Percentiles rank a stretch among this genome's conserved stretches.
These are phyloP conservation scores for Phyllosticta ampelicida DNA, from an alignment of 2,329 filamentous ascomycete genomes.

Conservation along the genomic window DNA sequence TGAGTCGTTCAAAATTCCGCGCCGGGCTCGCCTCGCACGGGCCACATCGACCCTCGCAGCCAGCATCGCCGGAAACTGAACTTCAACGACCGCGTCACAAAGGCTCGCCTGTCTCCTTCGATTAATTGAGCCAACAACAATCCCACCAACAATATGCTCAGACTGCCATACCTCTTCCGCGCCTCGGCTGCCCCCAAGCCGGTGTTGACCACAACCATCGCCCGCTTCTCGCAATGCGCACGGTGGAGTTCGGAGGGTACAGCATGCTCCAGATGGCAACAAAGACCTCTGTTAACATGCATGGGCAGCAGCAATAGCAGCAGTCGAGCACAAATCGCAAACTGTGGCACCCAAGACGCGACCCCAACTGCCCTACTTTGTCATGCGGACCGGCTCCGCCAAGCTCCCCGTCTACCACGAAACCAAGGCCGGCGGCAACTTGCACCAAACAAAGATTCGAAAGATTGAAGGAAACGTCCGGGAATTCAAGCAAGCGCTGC, in stretches of 20 bases:
- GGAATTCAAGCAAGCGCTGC: constrained; percentile 54
- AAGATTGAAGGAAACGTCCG: constrained; percentile 65
- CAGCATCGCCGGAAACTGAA: neutral
- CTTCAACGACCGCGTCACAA: neutral
- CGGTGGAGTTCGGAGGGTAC: constrained; percentile 3
- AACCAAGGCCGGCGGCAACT: constrained; percentile 63
- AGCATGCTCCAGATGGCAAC: constrained; percentile 18
- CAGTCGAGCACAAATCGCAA: constrained; percentile 21
- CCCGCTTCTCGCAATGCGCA: constrained; percentile 27
- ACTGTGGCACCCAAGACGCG: constrained; percentile 22
- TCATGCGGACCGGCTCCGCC: constrained; percentile 59
- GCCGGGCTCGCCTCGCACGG: constrained; percentile 10
- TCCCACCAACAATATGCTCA: neutral
- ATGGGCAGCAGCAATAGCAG: constrained; percentile 11
- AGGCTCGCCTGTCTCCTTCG: neutral
- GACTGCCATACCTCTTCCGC: constrained; percentile 27
- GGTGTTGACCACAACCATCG: constrained; percentile 26
- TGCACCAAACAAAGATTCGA: constrained; percentile 62
- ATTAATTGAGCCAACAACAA: neutral
- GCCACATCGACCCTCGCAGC: neutral
- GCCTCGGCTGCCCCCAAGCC: constrained; percentile 29
- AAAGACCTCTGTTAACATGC: neutral
- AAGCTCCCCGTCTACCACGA: constrained; percentile 69
- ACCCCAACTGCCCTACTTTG: constrained; percentile 50
- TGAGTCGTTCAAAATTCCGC: constrained; percentile 9